Evolutionary conservation across 2,329 filamentous ascomycete species (phyloP).

Genomic region (Calonectria hongkongensis): DNA sequence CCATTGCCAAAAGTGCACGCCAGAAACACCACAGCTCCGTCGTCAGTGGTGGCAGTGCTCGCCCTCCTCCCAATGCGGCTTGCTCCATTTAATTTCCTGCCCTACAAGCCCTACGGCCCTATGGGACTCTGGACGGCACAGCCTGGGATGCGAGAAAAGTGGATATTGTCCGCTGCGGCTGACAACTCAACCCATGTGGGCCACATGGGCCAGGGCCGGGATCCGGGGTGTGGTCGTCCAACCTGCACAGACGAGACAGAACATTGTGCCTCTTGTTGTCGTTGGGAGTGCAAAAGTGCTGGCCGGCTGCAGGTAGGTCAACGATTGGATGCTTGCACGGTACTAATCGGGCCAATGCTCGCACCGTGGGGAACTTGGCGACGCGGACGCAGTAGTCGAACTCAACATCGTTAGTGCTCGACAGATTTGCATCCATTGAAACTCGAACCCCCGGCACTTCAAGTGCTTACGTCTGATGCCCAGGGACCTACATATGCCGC

Average conservation of each 20-base stretch:
- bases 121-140: conserved; percentile 31
- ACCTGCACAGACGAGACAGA: neutral
- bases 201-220: conserved; percentile 18
- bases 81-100: conserved; percentile 41
- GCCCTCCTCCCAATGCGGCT: neutral
- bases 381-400: conserved; percentile 26
- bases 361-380: neutral
- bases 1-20: neutral
- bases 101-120: conserved; percentile 40
- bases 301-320: neutral
- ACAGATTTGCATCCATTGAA: conserved; percentile 15
- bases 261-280: neutral
- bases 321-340: neutral
- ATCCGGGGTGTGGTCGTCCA: neutral
- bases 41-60: conserved; percentile 34
- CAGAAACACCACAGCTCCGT: neutral
- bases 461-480: conserved; percentile 8
- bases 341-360: neutral
- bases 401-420: conserved; percentile 4
- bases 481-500: conserved; percentile 26
- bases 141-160: conserved; percentile 17
- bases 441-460: conserved; percentile 14
- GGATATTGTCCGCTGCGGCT: conserved; percentile 36
- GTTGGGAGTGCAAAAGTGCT: neutral
- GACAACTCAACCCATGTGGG: conserved; percentile 31